phyloP scores from a whole-genome alignment of 2,329 filamentous ascomycete species.

The Talaromyces verruculosus region DNA sequence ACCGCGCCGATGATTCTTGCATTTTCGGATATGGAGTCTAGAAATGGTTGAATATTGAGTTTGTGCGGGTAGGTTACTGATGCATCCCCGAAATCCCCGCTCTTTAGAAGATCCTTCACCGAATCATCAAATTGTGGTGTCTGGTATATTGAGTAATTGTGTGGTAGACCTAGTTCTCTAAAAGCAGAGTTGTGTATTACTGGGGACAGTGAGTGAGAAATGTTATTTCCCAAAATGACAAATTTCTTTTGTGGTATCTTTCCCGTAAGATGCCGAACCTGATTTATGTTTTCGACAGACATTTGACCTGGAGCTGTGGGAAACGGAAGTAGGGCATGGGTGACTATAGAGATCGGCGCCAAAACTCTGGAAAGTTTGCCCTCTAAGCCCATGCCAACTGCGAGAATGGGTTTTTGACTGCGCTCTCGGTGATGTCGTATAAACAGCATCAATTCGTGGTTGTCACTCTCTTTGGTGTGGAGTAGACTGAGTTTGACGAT shows the following conservation, averaged over 20 bases:
- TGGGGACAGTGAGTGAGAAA: conserved; percentile 25
- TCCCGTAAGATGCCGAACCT: conserved; percentile 3
- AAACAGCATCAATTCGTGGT: conserved; percentile 3
- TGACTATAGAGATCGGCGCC: conserved; percentile 9
- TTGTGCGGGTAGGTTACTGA: conserved; percentile 61
- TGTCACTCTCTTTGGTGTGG: neutral
- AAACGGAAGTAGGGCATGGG: conserved; percentile 5
- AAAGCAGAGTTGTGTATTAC: conserved; percentile 28
- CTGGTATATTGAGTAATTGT: conserved; percentile 22
- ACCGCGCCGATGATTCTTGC: conserved; percentile 11
- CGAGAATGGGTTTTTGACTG: conserved; percentile 8
- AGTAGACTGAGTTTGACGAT: conserved; percentile 10
- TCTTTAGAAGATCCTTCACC: conserved; percentile 56
- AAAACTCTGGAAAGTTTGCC: conserved; percentile 9
- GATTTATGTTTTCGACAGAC: neutral
- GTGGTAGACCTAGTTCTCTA: conserved; percentile 18
- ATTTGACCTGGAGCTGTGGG: conserved; percentile 8
- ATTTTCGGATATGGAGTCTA: conserved; percentile 20
- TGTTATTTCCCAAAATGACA: conserved; percentile 24
- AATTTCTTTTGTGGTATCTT: neutral
- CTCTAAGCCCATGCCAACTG: conserved; percentile 4
- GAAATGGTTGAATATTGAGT: conserved; percentile 20
- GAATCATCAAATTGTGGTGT: conserved; percentile 20
- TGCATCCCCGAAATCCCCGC: conserved; percentile 74
- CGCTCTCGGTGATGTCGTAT: conserved; percentile 3